Evolutionary conservation across 805 yeast species (phyloP).

Genomic region (Saccharomycopsis fermentans): DNA sequence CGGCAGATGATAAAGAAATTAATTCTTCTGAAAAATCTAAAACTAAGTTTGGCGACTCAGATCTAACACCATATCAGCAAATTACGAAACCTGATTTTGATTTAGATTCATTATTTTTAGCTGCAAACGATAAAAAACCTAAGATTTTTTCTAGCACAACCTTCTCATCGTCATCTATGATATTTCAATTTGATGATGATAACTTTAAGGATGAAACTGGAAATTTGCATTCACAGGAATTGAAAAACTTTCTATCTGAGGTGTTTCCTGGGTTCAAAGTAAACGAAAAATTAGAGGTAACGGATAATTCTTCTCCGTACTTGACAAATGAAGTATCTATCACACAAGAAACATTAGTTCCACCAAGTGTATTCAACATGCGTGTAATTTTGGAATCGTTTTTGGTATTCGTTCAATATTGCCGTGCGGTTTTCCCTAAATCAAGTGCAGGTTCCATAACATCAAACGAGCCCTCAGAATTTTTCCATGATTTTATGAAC

Average conservation of each 20-base stretch:
- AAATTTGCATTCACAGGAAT: conserved; percentile 29
- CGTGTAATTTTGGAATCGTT: conserved; percentile 67
- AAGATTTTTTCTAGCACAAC: conserved; percentile 11
- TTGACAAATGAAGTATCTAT: conserved; percentile 51
- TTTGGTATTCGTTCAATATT: conserved; percentile 54
- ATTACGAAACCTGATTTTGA: background rate
- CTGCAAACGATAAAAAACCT: background rate
- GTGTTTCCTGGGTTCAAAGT: conserved; percentile 59
- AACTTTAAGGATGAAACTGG: conserved; percentile 22
- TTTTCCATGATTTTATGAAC: conserved; percentile 58
- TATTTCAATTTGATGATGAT: conserved; percentile 30
- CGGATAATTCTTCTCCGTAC: conserved; percentile 34
- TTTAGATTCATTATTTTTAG: conserved; percentile 9
- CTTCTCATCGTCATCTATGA: conserved; percentile 11
- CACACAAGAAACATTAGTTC: conserved; percentile 54
- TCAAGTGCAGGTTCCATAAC: conserved; percentile 18
- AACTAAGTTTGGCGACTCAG: background rate
- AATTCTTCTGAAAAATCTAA: conserved; percentile 15
- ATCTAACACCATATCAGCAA: background rate
- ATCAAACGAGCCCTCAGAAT: conserved; percentile 28
- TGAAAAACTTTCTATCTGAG: conserved; percentile 40
- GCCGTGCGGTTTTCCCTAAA: conserved; percentile 33
- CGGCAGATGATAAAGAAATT: background rate
- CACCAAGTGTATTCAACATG: conserved; percentile 70
- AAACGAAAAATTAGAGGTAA: conserved; percentile 19